Evolutionary conservation across 495 filamentous ascomycete genomes (phyloP), one percentile per base, ranked within the genome.

Genomic region (Lepraria neglecta): DNA sequence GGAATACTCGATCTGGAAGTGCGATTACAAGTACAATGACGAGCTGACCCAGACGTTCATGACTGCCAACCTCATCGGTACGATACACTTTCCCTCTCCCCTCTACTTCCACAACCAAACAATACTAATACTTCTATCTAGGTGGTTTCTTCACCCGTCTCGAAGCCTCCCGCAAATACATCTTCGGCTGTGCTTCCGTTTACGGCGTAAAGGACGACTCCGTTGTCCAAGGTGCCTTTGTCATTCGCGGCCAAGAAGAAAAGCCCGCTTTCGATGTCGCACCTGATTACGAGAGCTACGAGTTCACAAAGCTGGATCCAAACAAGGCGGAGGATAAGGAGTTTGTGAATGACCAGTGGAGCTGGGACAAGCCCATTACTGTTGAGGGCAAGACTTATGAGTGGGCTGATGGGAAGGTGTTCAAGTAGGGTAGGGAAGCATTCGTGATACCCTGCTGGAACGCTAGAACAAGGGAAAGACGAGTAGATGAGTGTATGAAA

Each of bases 31-130:
- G 82, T 97, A 97, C 83, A 92, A 96, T 77, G 85, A 95, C 56
- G 94, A 98, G 84, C 84, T 98, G 68, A 96, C 91, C 69, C 79
- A 91, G 71, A 88, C 88, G 72, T 98, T 98, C 87, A 98, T 98
- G 94, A 87, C 90, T 64, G 89, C 85, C 80, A 98, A 98, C 83
- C 78, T 97, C 73, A 92, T 98, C 72, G 84, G 84, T 81, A 70
- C 65, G 78, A 28, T 56, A n/a, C 5, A 10, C 11, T 28, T 21
- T 27, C 56, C 40, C n/a, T 50, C 27, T 38, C 42, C 7, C 42
- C 1, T 38, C 31, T 19, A 42, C 3, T 46, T 47, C 3, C 19
- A 6, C 27, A 14, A 10, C n/a, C 7, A 27, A 53, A 9, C 21
- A 54, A 17, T 33, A 24, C 27, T 65, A 43, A 43, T 12, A 62